phyloP scores from a whole-genome alignment of 2,329 filamentous ascomycete genomes.

The Colletotrichum sp. region DNA sequence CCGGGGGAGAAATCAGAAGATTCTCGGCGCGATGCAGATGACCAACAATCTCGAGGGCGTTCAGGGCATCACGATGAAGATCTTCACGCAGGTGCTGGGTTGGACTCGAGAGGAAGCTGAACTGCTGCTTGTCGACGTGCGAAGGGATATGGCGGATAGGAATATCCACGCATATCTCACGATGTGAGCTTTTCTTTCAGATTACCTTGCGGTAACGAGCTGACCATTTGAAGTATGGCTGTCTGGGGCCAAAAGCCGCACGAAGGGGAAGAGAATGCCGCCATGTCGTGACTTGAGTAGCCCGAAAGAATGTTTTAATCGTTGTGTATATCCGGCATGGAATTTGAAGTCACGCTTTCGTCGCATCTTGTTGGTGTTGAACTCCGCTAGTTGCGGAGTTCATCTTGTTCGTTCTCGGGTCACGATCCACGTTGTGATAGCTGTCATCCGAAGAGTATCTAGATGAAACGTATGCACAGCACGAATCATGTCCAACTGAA shows the following conservation, averaged over 20 bases:
- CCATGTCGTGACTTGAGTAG: background rate
- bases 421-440: background rate
- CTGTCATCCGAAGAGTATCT: background rate
- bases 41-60: slow-evolving; percentile 36
- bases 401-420: background rate
- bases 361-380: background rate
- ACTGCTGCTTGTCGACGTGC: slow-evolving; percentile 32
- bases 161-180: slow-evolving; percentile 36
- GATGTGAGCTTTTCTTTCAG: slow-evolving; percentile 23
- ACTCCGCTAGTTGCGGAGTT: background rate
- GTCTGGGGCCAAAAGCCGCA: slow-evolving; percentile 8
- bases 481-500: background rate
- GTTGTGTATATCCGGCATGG: background rate
- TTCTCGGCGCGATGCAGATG: slow-evolving; percentile 39
- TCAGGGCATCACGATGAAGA: slow-evolving; percentile 33
- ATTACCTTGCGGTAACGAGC: background rate
- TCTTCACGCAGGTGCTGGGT: slow-evolving; percentile 34
- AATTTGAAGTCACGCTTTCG: background rate
- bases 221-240: background rate
- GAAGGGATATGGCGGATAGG: slow-evolving; percentile 31
- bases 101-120: slow-evolving; percentile 35
- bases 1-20: slow-evolving; percentile 37
- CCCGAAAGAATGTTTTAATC: background rate
- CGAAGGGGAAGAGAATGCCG: background rate
- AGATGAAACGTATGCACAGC: background rate